Base-by-base conservation (phyloP, 345 rosid species). In the Populus nigra region DNA sequence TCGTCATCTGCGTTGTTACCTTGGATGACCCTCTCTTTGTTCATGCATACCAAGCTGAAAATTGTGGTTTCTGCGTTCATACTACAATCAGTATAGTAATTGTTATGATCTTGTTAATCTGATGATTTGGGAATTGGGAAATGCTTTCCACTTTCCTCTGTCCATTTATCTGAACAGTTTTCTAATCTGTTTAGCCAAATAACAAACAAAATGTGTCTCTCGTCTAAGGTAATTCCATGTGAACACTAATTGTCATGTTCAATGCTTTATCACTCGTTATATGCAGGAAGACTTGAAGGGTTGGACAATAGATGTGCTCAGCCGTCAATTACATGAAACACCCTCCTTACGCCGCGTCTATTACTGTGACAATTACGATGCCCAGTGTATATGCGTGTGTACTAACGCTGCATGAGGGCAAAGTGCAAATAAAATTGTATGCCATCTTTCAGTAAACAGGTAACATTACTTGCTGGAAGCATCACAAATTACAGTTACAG, bases 221-320 rank as follows among this genome's bases (percentile, higher is more conserved):
- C 68, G 13, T 31, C 36, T 13, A 63, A 4, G 36, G 0, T 65
- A 5, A 38, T 65, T 13, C 8, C 68, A 65, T 33, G 36, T 10
- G 50, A 23, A 17, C 20, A 20, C 41, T 35, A 65, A 13, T 2
- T 18, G 29, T 68, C 18, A 27, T 38, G 3, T 31, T 75, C 76
- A 9, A 33, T 76, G 63, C 23, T 31, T 65, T 68, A 57, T 45
- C 43, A 65, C 20, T 65, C 65, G 23, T 73, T 59, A 31, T 72
- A 47, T 80, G 82, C 84, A 96, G 97, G 93, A 86, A 68, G 99
- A 92, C 84, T 68, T 91, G 82, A 92, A 88, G 86, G 94, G 91
- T 82, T 93, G 97, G 98, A 85, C 93, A 3, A 91, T 89, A n/a
- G 99, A 96, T 77, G 92, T 96, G 83, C 83, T 96, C 50, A 53